Base-by-base conservation (phyloP, 345 rosid genomes). In the Citrus trifoliata region DNA sequence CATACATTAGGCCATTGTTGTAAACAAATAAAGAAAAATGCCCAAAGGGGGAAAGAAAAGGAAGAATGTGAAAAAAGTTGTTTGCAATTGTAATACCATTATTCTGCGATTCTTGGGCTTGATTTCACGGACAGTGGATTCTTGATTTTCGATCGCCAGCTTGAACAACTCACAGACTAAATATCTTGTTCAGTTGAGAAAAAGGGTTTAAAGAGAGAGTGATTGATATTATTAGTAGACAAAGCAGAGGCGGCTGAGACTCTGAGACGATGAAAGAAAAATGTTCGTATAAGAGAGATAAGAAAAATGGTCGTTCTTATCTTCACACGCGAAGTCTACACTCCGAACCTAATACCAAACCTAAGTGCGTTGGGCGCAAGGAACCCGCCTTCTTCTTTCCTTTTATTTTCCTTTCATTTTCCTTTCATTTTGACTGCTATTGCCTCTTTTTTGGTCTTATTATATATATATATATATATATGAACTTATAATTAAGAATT, bases 61-160 rank as follows among this genome's bases (percentile, higher is more conserved):
- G 19, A 40, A 40, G 51, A 51, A 33, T n/a, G 21, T 32, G 56
- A 12, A 66, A 66, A 21, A 59, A 1, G 19, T 62, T 2, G 74
- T 32, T 25, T 6, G 18, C 18, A 13, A 46, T 46, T 46, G 51
- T 46, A 13, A 16, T 81, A 94, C 97, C 97, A 92, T 94, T 83
- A 91, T 90, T 93, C 94, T 89, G 14, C 94, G 79, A 86, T 87
- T 94, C 86, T 88, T 88, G 64, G 97, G 95, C 82, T 88, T 92
- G 87, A 92, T 81, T 87, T 92, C 97, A 42, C 92, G 92, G 80
- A 85, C 90, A 30, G 95, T 70, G 78, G 90, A 80, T 70, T 93
- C 93, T 67, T 92, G 95, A 80, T 88, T 88, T 25, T 91, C 97
- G 82, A 94, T 94, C 80, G 97, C 94, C 98, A 94, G 93, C 88